These are phyloP conservation scores for Vachellia pachyceras DNA, from an alignment of 306 rosid genomes.

Conservation along the genomic window DNA sequence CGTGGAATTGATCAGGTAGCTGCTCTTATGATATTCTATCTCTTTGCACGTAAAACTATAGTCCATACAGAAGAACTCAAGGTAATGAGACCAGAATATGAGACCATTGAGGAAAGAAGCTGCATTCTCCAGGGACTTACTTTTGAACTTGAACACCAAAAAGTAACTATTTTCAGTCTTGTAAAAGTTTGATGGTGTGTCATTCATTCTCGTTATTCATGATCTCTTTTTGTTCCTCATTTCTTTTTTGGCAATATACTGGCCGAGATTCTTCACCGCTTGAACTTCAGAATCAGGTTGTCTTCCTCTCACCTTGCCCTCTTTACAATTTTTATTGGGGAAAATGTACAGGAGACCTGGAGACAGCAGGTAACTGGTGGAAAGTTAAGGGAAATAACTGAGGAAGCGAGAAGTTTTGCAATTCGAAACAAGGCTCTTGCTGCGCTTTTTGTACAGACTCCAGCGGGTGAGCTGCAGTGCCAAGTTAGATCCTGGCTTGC, in stretches of 20 bases:
- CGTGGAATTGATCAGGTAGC: slow-evolving; percentile 89
- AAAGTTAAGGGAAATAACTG: slow-evolving; percentile 80
- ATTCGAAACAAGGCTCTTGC: slow-evolving; percentile 78
- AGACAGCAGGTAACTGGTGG: slow-evolving; percentile 86
- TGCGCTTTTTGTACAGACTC: slow-evolving; percentile 87
- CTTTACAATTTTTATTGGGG: slow-evolving; percentile 17
- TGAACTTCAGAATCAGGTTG: background rate
- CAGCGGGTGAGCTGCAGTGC: slow-evolving; percentile 91
- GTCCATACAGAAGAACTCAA: too few species aligned
- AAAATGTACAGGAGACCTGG: slow-evolving; percentile 62
- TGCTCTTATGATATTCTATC: slow-evolving; percentile 25
- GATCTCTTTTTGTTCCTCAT: slow-evolving; percentile 12
- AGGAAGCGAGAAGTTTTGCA: slow-evolving; percentile 81
- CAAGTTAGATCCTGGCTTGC: slow-evolving; percentile 88
- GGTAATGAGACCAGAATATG: too few species aligned
- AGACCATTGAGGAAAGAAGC: too few species aligned
- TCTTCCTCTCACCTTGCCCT: slow-evolving; percentile 12
- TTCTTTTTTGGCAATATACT: slow-evolving; percentile 22
- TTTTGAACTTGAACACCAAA: background rate
- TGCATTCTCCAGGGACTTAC: slow-evolving; percentile 2
- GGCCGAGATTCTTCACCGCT: background rate
- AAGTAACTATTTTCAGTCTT: background rate
- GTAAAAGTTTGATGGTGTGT: background rate
- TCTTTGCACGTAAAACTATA: too few species aligned
- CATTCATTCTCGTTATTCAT: background rate